Evolutionary conservation across 345 rosid species (phyloP), one percentile per base, ranked within the genome.

Genomic region (Cardamine resedifolia): DNA sequence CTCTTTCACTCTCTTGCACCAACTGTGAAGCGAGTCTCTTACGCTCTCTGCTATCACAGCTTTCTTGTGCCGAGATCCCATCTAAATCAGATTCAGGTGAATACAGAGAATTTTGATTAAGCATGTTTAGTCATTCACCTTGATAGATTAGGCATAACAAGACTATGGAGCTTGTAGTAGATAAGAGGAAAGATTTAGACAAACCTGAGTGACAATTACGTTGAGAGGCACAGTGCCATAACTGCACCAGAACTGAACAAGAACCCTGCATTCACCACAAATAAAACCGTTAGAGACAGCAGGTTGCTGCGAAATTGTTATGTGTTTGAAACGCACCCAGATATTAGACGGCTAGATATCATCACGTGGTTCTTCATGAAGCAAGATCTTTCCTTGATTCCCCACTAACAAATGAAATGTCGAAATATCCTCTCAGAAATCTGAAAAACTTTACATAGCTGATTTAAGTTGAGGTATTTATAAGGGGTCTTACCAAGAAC

Each of bases 231-330:
- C 96, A 4, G 96, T 94, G 77, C 88, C 90, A 69, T 89, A 83
- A 83, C 98, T 90, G 68, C 98, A 90, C 98, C 96, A 94, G 78
- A 94, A 83, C 84, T 94, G 98, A 78, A 90, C 92, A 41, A 93
- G 76, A 62, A 87, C 81, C 77, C 98, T 90, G 85, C 82, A 81
- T 61, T 39, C 12, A 60, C 70, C 41, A 70, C 21, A 69, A 51
- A 10, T n/a, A 53, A 24, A 9, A 12, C 30, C 21, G 1, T 4
- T 52, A 24, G 77, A 51, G 59, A 50, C 21, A 45, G 39, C 3
- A 4, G 41, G 3, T 30, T 50, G 26, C 55, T 68, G 31, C 3
- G 2, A 6, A 30, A 33, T 10, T 51, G 6, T 66, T 20, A 2
- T 58, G 68, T 64, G 16, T 41, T 36, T 44, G 39, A 58, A 64